Base-by-base conservation (phyloP, 1,139 yeast genomes). In the Suhomyces atakaporum region DNA sequence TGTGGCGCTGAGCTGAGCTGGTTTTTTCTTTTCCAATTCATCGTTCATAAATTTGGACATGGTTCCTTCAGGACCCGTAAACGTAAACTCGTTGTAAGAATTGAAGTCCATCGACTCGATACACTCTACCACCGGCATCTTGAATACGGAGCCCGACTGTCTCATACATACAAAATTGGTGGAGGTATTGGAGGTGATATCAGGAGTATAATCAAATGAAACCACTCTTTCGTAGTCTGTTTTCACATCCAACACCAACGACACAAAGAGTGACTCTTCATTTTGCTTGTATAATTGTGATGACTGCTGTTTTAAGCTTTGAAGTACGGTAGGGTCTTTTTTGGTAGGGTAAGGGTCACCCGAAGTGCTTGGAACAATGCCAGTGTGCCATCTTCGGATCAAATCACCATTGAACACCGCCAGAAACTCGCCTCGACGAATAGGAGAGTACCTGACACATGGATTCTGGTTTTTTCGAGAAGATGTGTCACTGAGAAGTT, bases 111-210 rank as follows among this genome's bases (percentile, higher is more conserved):
- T 58, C 5, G 81, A 71, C 30, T 80, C 80, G 23, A 83, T 80
- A 35, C 84, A 77, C 54, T 86, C 94, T 2, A 70, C 66, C 1
- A 82, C 85, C 0, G 83, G 77, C 92, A 86, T 86, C 42, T 86
- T 69, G 59, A 85, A 89, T 0, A 88, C 83, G 32, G 87, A 83
- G 2, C 96, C 96, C 1, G 95, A 84, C 53, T 87, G 95, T 45
- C 96, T 69, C 84, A 89, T 84, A 58, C 96, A 89, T 24, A 89
- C 81, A 45, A 86, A 73, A 44, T 67, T 65, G 25, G 77, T 74
- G n/a, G 77, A 69, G 0, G 77, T 71, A 28, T 61, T 60, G 0
- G 74, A 59, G 2, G 54, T 43, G 3, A 60, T 44, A 47, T 81
- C 82, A 1, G 87, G 82, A 4, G 84, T 79, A 55, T 88, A 89